Percentiles rank a stretch among this genome's conserved stretches.
phyloP scores from a whole-genome alignment of 176 grass and related monocot genomes.

The Areca catechu region DNA sequence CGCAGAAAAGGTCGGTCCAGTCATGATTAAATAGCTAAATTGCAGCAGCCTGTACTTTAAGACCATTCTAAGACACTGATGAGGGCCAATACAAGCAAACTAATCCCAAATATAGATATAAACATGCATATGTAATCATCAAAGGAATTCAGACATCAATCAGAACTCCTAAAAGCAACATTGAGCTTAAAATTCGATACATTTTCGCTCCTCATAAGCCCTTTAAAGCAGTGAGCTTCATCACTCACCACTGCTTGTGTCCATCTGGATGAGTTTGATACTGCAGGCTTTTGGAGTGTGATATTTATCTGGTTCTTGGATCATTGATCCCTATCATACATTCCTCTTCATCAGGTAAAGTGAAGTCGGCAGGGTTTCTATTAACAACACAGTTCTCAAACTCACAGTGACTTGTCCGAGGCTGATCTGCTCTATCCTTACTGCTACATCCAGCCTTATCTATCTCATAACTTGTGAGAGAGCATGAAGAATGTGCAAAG shows the following conservation, averaged over 20 bases:
- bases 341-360: neutral
- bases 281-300: neutral
- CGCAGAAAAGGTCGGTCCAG: too few species aligned
- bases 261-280: neutral
- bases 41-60: too few species aligned
- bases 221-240: too few species aligned
- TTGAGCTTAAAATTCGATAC: too few species aligned
- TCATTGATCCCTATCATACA: constrained; percentile 8
- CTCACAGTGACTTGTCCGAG: neutral
- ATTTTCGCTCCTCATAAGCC: too few species aligned
- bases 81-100: too few species aligned
- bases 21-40: too few species aligned
- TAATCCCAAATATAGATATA: too few species aligned
- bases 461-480: neutral
- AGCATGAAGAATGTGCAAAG: neutral
- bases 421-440: neutral
- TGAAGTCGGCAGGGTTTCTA: constrained; percentile 16
- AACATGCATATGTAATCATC: too few species aligned
- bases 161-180: too few species aligned
- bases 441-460: neutral
- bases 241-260: neutral
- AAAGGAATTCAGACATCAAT: too few species aligned
- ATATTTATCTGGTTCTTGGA: neutral
- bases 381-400: constrained; percentile 2
- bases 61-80: too few species aligned